A percentile compares a stretch with the other conserved stretches of the same genome.
These are phyloP conservation scores for Fennellomyces sp. DNA, from an alignment of 371 early-diverging fungal species.

Conservation along the genomic window DNA sequence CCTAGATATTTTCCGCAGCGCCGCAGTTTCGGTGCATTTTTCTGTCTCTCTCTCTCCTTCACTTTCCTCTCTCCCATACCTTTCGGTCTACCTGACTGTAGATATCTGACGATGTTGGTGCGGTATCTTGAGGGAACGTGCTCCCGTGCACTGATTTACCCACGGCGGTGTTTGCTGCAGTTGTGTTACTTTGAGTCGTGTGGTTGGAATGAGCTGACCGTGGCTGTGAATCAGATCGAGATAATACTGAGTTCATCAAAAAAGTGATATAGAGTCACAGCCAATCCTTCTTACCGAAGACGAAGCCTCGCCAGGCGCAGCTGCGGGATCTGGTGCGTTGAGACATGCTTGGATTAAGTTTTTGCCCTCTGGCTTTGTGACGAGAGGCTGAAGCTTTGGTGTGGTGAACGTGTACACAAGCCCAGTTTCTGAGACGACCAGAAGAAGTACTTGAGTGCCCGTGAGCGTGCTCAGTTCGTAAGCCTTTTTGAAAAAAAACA, in stretches of 20 bases:
- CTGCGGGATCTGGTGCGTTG: slow-evolving; percentile 74
- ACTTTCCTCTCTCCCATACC: slow-evolving; percentile 1
- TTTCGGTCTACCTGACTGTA: slow-evolving; percentile 11
- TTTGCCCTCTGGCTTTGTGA: slow-evolving; percentile 94
- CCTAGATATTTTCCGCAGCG: background rate
- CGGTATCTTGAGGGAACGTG: slow-evolving; percentile 9
- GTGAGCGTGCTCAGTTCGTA: slow-evolving; percentile 97
- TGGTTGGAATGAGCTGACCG: slow-evolving; percentile 16
- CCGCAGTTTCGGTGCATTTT: background rate
- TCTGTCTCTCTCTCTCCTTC: background rate
- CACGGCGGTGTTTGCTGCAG: slow-evolving; percentile 18
- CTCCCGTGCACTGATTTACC: slow-evolving; percentile 19
- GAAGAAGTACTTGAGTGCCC: slow-evolving; percentile 95
- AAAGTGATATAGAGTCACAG: background rate
- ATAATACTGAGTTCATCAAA: background rate
- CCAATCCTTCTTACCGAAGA: background rate
- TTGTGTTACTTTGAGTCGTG: slow-evolving; percentile 18
- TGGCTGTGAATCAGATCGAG: slow-evolving; percentile 1
- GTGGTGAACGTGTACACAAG: slow-evolving; percentile 99
- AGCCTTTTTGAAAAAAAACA: slow-evolving; percentile 67
- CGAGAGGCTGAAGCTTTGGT: slow-evolving; percentile 94
- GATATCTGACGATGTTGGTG: slow-evolving; percentile 8
- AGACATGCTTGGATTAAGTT: slow-evolving; percentile 95
- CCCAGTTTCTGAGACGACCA: slow-evolving; percentile 98
- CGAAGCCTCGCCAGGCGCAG: background rate